Evolutionary conservation across 257 asterid genomes (phyloP).

Genomic region (Hygrophila difformis): DNA sequence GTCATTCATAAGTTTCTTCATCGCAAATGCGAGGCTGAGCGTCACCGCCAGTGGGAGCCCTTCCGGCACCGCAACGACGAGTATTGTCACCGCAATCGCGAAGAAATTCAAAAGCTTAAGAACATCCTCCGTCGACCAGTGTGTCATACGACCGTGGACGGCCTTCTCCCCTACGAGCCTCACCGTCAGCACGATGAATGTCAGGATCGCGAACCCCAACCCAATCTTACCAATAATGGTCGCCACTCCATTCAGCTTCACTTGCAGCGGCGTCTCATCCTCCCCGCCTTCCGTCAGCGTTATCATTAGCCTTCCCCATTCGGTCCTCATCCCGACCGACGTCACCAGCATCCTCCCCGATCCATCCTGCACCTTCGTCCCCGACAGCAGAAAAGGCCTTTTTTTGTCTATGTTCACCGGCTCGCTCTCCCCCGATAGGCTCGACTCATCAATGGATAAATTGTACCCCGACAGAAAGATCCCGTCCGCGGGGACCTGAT

Average conservation of each 20-base stretch:
- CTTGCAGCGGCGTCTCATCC: conserved; percentile 80
- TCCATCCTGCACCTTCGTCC: conserved; percentile 79
- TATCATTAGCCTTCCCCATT: conserved; percentile 75
- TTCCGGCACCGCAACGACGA: conserved; percentile 86
- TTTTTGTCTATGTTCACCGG: conserved; percentile 33
- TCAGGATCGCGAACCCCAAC: conserved; percentile 47
- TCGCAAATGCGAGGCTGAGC: conserved; percentile 73
- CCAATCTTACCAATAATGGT: conserved; percentile 75
- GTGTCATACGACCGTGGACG: conserved; percentile 21
- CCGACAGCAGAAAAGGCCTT: conserved; percentile 59
- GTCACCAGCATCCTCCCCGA: conserved; percentile 66
- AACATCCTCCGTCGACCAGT: conserved; percentile 44
- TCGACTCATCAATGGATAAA: conserved; percentile 60
- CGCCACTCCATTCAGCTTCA: conserved; percentile 76
- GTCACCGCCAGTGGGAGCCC: conserved; percentile 84
- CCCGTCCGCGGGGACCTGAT: conserved; percentile 83
- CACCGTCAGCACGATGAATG: conserved; percentile 49
- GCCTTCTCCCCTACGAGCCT: conserved; percentile 41
- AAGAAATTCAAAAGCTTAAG: conserved; percentile 47
- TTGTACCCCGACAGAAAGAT: conserved; percentile 50
- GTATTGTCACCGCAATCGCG: conserved; percentile 68
- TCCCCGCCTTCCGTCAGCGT: conserved; percentile 59
- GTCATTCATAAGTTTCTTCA: conserved; percentile 74
- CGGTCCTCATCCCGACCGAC: conserved; percentile 80
- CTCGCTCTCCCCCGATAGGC: conserved; percentile 77